A percentile compares a stretch with the other conserved stretches of the same genome.
These are phyloP conservation scores for Sarocladium kiliense DNA, from an alignment of 2,329 filamentous ascomycete species.

Conservation along the genomic window DNA sequence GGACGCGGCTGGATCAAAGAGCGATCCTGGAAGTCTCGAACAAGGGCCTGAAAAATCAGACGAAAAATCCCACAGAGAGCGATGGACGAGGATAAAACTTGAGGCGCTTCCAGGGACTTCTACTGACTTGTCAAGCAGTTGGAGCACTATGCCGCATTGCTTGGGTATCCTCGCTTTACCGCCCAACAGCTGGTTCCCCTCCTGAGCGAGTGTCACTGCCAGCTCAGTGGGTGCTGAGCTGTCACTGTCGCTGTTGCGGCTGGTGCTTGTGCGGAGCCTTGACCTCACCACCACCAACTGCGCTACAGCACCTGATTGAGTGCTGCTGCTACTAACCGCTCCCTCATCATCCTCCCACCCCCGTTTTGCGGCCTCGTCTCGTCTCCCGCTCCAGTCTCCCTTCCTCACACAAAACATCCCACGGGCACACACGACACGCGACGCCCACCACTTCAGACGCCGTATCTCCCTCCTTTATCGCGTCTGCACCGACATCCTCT, in stretches of 20 bases:
- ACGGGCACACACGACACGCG: constrained; percentile 8
- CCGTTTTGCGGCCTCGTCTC: constrained; percentile 6
- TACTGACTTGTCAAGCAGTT: too few species aligned
- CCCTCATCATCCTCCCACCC: background rate
- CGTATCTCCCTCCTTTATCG: background rate
- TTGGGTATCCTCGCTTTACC: too few species aligned
- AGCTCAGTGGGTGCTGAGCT: background rate
- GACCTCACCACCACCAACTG: background rate
- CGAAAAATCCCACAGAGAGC: too few species aligned
- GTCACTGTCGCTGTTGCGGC: too few species aligned
- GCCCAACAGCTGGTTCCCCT: too few species aligned
- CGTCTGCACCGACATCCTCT: background rate
- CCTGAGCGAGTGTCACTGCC: background rate
- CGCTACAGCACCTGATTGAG: background rate
- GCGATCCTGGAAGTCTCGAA: too few species aligned
- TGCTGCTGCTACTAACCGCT: background rate
- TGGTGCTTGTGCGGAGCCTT: background rate
- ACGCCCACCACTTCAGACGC: constrained; percentile 6
- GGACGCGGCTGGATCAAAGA: too few species aligned
- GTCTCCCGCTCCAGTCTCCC: constrained; percentile 9
- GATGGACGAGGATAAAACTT: too few species aligned
- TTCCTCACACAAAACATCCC: constrained; percentile 9
- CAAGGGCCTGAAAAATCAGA: too few species aligned
- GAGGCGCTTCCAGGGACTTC: too few species aligned
- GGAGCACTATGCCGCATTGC: too few species aligned